Conservation (phyloP, 2,329 filamentous ascomycete genomes). For the Shiraia bambusicola region DNA sequence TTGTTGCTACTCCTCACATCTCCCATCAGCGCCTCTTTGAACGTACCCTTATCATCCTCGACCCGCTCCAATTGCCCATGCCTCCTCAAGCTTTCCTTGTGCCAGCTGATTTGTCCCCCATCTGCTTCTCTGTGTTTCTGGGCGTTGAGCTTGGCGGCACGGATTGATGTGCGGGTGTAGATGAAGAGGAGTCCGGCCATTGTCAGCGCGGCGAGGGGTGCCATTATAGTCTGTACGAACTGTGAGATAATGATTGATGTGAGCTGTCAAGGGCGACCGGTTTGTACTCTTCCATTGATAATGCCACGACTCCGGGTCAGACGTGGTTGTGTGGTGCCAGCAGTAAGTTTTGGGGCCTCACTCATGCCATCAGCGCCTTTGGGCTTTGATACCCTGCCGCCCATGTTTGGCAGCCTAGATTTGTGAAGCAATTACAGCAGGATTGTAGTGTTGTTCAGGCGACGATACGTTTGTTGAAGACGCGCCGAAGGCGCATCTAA, state of each 20-base stretch:
- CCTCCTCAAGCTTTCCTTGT: slow-evolving; percentile 56
- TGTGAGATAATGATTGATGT: slow-evolving; percentile 2
- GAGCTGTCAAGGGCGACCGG: neutral
- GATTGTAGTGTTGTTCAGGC: neutral
- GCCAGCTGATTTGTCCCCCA: slow-evolving; percentile 57
- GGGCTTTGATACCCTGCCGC: slow-evolving; percentile 50
- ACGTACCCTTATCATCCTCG: slow-evolving; percentile 39
- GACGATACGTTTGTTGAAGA: neutral
- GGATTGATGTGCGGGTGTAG: slow-evolving; percentile 66
- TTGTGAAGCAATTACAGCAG: too few species aligned
- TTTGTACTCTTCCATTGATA: slow-evolving; percentile 39
- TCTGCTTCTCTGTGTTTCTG: slow-evolving; percentile 60
- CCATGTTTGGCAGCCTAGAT: slow-evolving; percentile 38
- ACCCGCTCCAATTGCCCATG: slow-evolving; percentile 53
- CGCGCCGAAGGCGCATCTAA: slow-evolving; percentile 1
- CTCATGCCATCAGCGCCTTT: slow-evolving; percentile 46
- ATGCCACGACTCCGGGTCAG: slow-evolving; percentile 33
- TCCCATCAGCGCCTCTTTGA: slow-evolving; percentile 37
- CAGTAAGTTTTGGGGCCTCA: slow-evolving; percentile 44
- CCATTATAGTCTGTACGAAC: slow-evolving; percentile 52
- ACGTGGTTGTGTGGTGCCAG: slow-evolving; percentile 34
- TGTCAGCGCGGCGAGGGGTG: slow-evolving; percentile 62
- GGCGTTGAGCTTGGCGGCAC: slow-evolving; percentile 66
- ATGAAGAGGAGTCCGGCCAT: slow-evolving; percentile 63
- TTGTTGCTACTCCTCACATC: slow-evolving; percentile 37